Percentiles rank a stretch among this genome's conserved stretches.
Evolutionary conservation across 441 rosid species (phyloP).

Genomic region (Manihot esculenta): DNA sequence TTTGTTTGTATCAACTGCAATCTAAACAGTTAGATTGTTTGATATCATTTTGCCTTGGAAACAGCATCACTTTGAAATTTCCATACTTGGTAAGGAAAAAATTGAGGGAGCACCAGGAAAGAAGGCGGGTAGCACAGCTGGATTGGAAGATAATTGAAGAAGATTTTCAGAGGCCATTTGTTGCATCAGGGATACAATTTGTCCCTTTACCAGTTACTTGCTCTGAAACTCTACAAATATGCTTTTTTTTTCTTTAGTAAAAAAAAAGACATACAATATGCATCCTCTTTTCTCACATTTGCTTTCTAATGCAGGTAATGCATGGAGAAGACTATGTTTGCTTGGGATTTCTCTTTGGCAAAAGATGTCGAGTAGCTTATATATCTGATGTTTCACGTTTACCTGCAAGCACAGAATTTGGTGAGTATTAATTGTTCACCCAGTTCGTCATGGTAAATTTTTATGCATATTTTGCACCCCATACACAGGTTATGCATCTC

Average conservation of each 20-base stretch:
- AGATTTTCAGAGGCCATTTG: slow-evolving; percentile 65
- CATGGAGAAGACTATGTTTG: slow-evolving; percentile 96
- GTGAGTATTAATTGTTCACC: slow-evolving; percentile 36
- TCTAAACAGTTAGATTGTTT: neutral
- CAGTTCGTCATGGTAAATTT: neutral
- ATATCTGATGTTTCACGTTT: slow-evolving; percentile 90
- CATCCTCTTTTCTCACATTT: slow-evolving; percentile 14
- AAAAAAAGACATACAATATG: slow-evolving; percentile 8
- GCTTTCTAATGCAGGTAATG: slow-evolving; percentile 62
- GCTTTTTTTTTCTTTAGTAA: too few relatives aligned
- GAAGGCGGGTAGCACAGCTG: slow-evolving; percentile 81
- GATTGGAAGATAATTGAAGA: slow-evolving; percentile 89
- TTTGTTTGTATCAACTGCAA: neutral
- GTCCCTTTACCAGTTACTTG: slow-evolving; percentile 76
- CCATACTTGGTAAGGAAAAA: slow-evolving; percentile 79
- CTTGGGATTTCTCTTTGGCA: slow-evolving; percentile 90
- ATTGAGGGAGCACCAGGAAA: slow-evolving; percentile 76
- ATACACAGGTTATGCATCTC: neutral
- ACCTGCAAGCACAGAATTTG: slow-evolving; percentile 70
- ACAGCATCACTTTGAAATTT: slow-evolving; percentile 69
- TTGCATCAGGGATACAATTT: slow-evolving; percentile 72
- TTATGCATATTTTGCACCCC: neutral
- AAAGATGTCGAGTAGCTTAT: slow-evolving; percentile 73
- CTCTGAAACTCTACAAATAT: slow-evolving; percentile 25
- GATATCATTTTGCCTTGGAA: slow-evolving; percentile 21